A percentile compares a stretch with the other conserved stretches of the same genome.
phyloP scores from a whole-genome alignment of 2,329 filamentous ascomycete species.

The Epichloe coenophiala region DNA sequence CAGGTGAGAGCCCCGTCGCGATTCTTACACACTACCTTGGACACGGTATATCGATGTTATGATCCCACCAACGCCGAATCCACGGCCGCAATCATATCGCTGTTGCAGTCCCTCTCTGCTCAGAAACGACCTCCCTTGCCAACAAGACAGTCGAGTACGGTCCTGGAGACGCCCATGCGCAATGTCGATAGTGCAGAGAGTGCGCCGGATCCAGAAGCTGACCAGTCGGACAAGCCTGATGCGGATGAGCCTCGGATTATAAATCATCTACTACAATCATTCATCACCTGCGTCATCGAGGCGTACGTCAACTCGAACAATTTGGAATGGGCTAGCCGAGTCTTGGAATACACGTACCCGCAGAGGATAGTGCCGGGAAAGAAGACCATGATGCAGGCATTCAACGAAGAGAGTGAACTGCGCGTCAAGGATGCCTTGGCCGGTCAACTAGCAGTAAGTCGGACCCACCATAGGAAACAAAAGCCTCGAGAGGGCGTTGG shows the following conservation, averaged over 20 bases:
- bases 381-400: constrained; percentile 48
- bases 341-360: constrained; percentile 57
- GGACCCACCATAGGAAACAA: neutral
- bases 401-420: constrained; percentile 48
- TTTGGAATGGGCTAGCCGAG: constrained; percentile 47
- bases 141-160: constrained; percentile 43
- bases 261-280: constrained; percentile 54
- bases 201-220: constrained; percentile 48
- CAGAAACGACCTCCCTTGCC: constrained; percentile 51
- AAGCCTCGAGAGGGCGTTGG: neutral
- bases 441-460: constrained; percentile 54
- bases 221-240: constrained; percentile 20
- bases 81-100: constrained; percentile 55
- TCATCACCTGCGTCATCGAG: constrained; percentile 66
- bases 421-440: constrained; percentile 50
- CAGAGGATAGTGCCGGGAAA: constrained; percentile 48
- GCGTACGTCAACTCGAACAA: constrained; percentile 52
- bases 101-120: constrained; percentile 55
- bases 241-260: constrained; percentile 48
- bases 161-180: constrained; percentile 40
- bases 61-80: constrained; percentile 50
- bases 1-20: constrained; percentile 66
- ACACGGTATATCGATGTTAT: constrained; percentile 56
- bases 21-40: constrained; percentile 65
- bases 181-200: constrained; percentile 40